Evolutionary conservation across 805 yeast genomes (phyloP), one percentile per base, ranked within the genome.

Genomic region (Nakazawaea anatomiae): DNA sequence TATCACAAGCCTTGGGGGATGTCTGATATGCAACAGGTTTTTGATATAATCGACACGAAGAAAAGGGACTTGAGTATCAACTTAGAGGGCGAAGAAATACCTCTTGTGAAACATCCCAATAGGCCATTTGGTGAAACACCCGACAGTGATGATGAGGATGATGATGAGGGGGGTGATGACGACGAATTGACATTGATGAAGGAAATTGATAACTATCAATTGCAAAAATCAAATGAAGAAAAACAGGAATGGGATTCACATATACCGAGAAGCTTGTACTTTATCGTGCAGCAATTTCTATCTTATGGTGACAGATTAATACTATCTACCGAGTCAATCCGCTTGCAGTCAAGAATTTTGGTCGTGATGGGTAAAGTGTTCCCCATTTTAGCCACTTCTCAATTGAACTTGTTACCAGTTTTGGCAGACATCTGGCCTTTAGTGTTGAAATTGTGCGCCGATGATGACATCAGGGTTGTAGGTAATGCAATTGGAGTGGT

Each of bases 231-330:
- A 1, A 63, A 61, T n/a, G 57, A 56, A 7, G 60, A 56, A 38
- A 50, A 65, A 38, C 73, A 70, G 12, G 71, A 72, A 34, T 90
- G 97, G 97, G 57, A 61, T 0, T 84, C 92, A 0, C 82, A 83
- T 0, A 69, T 91, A 0, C 87, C 95, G 0, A 69, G 75, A 40
- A 67, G 73, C 2, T 68, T 85, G 0, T 92, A 88, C 63, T 62
- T 66, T 39, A 68, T 83, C 2, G 66, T 87, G 1, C 78, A 82
- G 42, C 79, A 79, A 50, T 81, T 92, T 4, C 71, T 82, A 48
- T 76, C 72, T 5, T 88, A 89, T 61, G 85, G 92, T 6, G 86
- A 87, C 49, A 70, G 88, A 52, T 72, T 80, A 31, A 46, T 51
- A 11, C 48, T 79, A 35, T 66, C 89, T 38, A 81, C 88, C 2